Percentiles rank a stretch among this genome's conserved stretches.
Evolutionary conservation across 768 basidiomycete genomes (phyloP).

Genomic region (Suillus alpinus): DNA sequence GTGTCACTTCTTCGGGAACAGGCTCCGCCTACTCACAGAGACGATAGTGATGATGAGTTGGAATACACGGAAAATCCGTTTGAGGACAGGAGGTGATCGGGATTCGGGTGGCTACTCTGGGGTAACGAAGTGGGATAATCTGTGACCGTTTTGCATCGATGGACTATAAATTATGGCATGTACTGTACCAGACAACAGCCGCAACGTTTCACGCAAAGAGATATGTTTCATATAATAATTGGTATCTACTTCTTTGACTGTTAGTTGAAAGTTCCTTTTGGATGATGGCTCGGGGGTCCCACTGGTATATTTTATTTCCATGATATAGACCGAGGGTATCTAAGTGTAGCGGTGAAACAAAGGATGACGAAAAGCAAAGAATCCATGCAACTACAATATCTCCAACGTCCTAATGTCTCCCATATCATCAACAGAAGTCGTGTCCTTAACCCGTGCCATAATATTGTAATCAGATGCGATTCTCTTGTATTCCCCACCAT

Average conservation of each 20-base stretch:
- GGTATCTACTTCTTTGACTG: not conserved
- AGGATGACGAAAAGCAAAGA: too few species aligned
- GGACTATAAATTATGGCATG: not conserved
- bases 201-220: not conserved
- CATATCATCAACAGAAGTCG: not conserved
- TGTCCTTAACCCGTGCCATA: not conserved
- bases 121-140: not conserved
- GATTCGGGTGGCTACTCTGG: not conserved
- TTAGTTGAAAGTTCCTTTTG: not conserved
- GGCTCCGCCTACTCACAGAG: conserved; percentile 24
- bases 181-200: not conserved
- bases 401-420: not conserved
- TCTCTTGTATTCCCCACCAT: conserved; percentile 2
- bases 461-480: not conserved
- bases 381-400: not conserved
- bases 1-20: conserved; percentile 49
- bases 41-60: conserved; percentile 51
- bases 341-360: too few species aligned
- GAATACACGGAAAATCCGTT: conserved; percentile 79
- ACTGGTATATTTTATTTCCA: too few species aligned
- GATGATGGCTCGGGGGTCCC: not conserved
- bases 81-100: conserved; percentile 41
- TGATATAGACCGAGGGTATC: too few species aligned
- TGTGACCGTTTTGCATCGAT: not conserved
- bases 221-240: not conserved